Evolutionary conservation across 2,329 filamentous ascomycete species (phyloP), one percentile per base, ranked within the genome.

Genomic region (Fusarium equiseti): DNA sequence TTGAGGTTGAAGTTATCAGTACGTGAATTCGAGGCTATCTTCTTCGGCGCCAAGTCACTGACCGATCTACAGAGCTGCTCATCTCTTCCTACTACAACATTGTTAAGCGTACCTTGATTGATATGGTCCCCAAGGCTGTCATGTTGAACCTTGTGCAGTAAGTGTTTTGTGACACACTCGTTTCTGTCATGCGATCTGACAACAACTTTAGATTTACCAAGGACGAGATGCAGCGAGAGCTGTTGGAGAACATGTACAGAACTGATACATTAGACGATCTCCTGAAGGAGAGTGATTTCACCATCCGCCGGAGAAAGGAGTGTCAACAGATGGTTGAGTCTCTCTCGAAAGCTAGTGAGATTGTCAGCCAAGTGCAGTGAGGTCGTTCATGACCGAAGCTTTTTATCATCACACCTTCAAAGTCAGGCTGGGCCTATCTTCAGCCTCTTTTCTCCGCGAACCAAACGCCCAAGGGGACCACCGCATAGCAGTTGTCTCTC

Each of bases 261-360:
- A 91, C 90, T 55, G 91, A 93, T 79, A 93, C 95, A 76, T 87
- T 98, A 29, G 96, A 99, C 74, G 95, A 98, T 68, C 86, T 99
- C 72, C 90, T 99, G 72, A 98, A 97, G 87, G 96, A 99, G 84
- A 97, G 93, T 79, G 96, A 99, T 81, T 98, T 97, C 86, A 99
- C 96, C 6, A 88, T 97, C 77, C 90, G 95, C 77, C 88, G 96
- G 81, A 89, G 96, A 81, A 99, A 99, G 87, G 96, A 99, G 83
- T 99, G 96, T 83, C 94, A 97, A 83, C 94, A 98, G 83, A 99
- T 99, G 96, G 96, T 99, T 54, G 96, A 99, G 83, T 97, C 93
- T 59, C 86, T 99, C 77, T 84, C 87, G 74, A 92, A 92, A 81
- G 96, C 96, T 61, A 96, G 91, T 81, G 96, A 99, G 86, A 98